Evolutionary conservation across 208 protist genomes (phyloP), one percentile per base, ranked within the genome.

Genomic region (Trypanosoma melophagium): DNA sequence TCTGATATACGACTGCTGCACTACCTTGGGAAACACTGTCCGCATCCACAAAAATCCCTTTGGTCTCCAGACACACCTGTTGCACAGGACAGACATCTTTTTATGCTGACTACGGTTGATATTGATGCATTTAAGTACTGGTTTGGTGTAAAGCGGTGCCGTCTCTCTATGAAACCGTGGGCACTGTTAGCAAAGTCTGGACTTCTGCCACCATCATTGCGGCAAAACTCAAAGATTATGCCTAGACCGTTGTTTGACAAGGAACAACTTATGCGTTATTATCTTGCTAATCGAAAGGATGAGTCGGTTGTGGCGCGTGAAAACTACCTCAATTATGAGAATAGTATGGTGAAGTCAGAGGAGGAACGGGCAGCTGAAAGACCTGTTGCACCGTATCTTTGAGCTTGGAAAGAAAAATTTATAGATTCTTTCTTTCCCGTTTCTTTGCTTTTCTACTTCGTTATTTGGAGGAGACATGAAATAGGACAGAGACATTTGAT

Each of bases 81-180:
- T 16, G 81, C 84, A 59, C 91, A 96, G 78, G 91, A 96, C 63
- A 69, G 91, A 13, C 91, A 96, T 66, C 68, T 96, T n/a, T 96
- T 96, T 44, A 96, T 93, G 87, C 76, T 96, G 19, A 96, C 84
- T 14, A 96, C 88, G 0, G 71, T 96, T 19, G 91, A 96, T 66
- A 81, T 96, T 47, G 91, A 96, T 68, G 87, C 91, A 22, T 96
- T 96, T 78, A 96, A 96, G 72, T 96, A 96, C 53, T 96, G 89
- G 87, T 96, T 94, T 76, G 91, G 91, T 53, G 88, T 94, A 51
- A 94, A 94, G 76, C 91, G 91, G 17, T 92, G 87, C 61, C 82
- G 80, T 8, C 71, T 96, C 40, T 89, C 84, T 7, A 82, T 91
- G 5, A 81, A 82, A 9, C 84, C 87, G 42, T 96, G 91, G 89